Conservation (phyloP, 2,329 filamentous ascomycete species). For the Exophiala calicioides region DNA sequence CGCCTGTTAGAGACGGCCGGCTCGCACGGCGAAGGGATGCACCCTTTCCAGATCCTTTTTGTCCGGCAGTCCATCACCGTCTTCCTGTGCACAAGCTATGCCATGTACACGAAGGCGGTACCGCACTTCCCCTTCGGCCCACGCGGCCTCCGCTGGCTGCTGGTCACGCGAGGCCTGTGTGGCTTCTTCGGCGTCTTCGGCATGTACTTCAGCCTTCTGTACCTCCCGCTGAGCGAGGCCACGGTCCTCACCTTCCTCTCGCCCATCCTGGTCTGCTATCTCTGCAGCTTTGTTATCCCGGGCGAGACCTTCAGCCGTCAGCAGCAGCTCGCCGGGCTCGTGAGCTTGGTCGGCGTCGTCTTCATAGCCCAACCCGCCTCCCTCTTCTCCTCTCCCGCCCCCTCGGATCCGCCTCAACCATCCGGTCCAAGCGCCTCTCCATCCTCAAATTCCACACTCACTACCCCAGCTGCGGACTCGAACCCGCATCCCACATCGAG, state of each 20-base stretch:
- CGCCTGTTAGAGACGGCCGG: constrained; percentile 70
- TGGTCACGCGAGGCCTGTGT: constrained; percentile 67
- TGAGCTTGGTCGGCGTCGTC: constrained; percentile 77
- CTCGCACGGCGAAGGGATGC: constrained; percentile 68
- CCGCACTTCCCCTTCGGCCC: constrained; percentile 71
- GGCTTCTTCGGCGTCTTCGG: constrained; percentile 81
- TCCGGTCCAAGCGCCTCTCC: constrained; percentile 22
- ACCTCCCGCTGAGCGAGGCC: constrained; percentile 81
- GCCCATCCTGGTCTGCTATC: constrained; percentile 75
- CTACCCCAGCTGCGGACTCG: constrained; percentile 20
- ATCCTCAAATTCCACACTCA: constrained; percentile 37
- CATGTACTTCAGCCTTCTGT: constrained; percentile 73
- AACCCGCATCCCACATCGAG: constrained; percentile 51
- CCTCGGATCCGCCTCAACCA: constrained; percentile 33
- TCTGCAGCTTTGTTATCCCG: constrained; percentile 70
- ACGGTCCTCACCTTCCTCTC: constrained; percentile 87
- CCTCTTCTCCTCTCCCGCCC: constrained; percentile 48
- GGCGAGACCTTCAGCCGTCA: constrained; percentile 75
- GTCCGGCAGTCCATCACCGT: constrained; percentile 75
- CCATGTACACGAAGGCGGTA: constrained; percentile 65
- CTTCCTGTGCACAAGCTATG: constrained; percentile 67
- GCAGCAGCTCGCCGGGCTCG: constrained; percentile 72
- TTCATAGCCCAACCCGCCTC: constrained; percentile 74
- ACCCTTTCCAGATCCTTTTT: constrained; percentile 84
- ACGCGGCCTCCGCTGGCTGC: constrained; percentile 64